Percentiles rank a stretch among this genome's conserved stretches.
Evolutionary conservation across 2,329 filamentous ascomycete species (phyloP).

Genomic region (Seiridium unicorne): DNA sequence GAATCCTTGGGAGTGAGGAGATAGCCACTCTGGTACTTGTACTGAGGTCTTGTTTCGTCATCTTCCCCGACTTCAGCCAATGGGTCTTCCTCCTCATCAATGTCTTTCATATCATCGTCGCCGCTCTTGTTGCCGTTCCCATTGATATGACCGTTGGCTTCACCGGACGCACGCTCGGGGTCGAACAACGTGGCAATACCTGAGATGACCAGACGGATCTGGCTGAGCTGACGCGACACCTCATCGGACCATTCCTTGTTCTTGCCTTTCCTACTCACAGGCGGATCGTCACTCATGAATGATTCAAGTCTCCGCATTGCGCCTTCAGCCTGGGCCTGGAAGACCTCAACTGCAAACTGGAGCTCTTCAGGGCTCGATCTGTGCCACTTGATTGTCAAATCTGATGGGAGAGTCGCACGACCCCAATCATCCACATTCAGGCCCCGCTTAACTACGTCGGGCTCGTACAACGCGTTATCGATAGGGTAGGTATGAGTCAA

Average conservation of each 20-base stretch:
- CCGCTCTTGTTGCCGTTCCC: conserved; percentile 39
- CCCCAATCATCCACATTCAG: conserved; percentile 83
- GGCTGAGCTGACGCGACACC: conserved; percentile 82
- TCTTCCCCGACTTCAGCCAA: conserved; percentile 69
- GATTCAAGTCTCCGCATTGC: conserved; percentile 73
- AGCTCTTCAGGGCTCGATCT: conserved; percentile 77
- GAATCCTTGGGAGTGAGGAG: conserved; percentile 60
- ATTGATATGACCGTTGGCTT: conserved; percentile 35
- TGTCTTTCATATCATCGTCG: conserved; percentile 52
- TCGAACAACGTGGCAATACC: conserved; percentile 91
- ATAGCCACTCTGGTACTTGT: conserved; percentile 87
- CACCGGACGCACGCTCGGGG: conserved; percentile 65
- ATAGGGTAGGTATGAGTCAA: conserved; percentile 91
- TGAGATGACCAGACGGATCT: conserved; percentile 84
- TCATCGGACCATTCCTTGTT: conserved; percentile 99
- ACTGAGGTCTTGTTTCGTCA: conserved; percentile 80
- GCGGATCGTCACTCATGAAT: conserved; percentile 78
- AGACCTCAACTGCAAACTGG: conserved; percentile 84
- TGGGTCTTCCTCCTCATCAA: conserved; percentile 52
- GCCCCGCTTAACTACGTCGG: conserved; percentile 67
- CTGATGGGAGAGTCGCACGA: conserved; percentile 67
- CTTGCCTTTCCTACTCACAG: conserved; percentile 86
- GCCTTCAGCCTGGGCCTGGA: conserved; percentile 76
- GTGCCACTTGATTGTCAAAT: conserved; percentile 89
- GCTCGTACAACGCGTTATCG: conserved; percentile 85